phyloP scores from a whole-genome alignment of 192 early-diverging fungal genomes.

The Coemansia sp. region DNA sequence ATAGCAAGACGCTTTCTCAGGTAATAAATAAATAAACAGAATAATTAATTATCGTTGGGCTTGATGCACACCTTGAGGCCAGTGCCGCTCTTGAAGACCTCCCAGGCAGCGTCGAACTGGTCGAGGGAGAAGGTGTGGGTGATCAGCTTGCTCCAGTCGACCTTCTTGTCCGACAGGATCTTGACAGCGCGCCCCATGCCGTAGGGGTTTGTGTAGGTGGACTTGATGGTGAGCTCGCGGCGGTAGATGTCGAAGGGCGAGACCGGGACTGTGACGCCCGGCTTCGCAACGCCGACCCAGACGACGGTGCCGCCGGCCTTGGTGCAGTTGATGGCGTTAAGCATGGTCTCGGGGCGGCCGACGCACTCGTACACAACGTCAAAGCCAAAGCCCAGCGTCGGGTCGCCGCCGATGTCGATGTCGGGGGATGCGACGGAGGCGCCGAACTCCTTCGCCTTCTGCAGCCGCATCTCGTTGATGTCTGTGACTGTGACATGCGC shows the following conservation, averaged over 20 bases:
- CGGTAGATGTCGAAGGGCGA: conserved; percentile 59
- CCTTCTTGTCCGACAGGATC: conserved; percentile 40
- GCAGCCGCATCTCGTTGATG: conserved; percentile 45
- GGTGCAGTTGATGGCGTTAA: conserved; percentile 40
- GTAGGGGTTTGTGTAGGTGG: conserved; percentile 58
- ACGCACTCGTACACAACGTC: conserved; percentile 61
- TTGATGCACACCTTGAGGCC: conserved; percentile 58
- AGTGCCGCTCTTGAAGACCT: conserved; percentile 34
- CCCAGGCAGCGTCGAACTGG: conserved; percentile 58
- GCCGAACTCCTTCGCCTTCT: conserved; percentile 43
- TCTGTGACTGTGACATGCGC: conserved; percentile 52
- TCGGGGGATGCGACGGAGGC: conserved; percentile 16
- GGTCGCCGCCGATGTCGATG: conserved; percentile 33
- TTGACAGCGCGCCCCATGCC: conserved; percentile 59
- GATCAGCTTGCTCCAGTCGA: conserved; percentile 51
- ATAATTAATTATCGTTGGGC: conserved; percentile 17
- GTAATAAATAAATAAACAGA: not conserved
- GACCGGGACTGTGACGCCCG: conserved; percentile 41
- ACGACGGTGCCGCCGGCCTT: conserved; percentile 54
- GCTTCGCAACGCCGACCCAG: conserved; percentile 59
- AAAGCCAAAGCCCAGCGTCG: conserved; percentile 39
- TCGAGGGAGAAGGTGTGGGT: conserved; percentile 50
- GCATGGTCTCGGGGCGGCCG: conserved; percentile 50
- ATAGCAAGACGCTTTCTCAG: no score
- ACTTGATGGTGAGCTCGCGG: conserved; percentile 57